Evolutionary conservation across 306 rosid species (phyloP), one percentile per base, ranked within the genome.

Genomic region (barrel medic (Medicago truncatula)): DNA sequence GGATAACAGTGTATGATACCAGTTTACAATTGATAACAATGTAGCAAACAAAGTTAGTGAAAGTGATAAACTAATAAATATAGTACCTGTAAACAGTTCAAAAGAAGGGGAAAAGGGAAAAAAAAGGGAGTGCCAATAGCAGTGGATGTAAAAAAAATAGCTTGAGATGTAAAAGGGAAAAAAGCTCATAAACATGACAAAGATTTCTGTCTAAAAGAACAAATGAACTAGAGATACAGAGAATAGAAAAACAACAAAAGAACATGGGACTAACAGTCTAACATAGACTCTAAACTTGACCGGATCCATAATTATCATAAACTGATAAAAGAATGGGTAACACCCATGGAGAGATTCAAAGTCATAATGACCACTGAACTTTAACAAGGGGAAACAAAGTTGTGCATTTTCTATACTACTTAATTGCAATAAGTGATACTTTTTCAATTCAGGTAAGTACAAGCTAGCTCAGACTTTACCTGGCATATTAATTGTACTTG

Each of bases 401-500:
- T 25, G 15, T 54, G 9, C 34, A 9, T 43, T 73, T 52, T 60
- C 46, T 15, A 47, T 34, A 44, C 8, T 57, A 59, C 46, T 21
- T 43, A 36, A 46, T 61, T 70, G 68, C 68, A 38, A 43, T 11
- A 38, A 39, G 59, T n/a, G 17, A 53, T n/a, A 39, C 40, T n/a
- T 39, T 58, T 46, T 23, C 36, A 31, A 9, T 46, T 71, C 46
- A 58, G 23, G 25, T 49, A 67, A 53, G 60, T 43, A 72, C 36
- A 18, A n/a, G 80, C 75, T 21, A 71, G 39, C 23, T 13, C 17
- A 63, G 47, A 53, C 57, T 38, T 28, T 82, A 92, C 98, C 98
- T 85, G 95, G 86, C 76, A 90, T 88, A 31, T 88, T 74, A 71
- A 87, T 83, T 76, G 89, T 41, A 40, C 70, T 74, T 2, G 87